Evolutionary conservation across 2,329 filamentous ascomycete species (phyloP).

Genomic region (Alternaria arbusti): DNA sequence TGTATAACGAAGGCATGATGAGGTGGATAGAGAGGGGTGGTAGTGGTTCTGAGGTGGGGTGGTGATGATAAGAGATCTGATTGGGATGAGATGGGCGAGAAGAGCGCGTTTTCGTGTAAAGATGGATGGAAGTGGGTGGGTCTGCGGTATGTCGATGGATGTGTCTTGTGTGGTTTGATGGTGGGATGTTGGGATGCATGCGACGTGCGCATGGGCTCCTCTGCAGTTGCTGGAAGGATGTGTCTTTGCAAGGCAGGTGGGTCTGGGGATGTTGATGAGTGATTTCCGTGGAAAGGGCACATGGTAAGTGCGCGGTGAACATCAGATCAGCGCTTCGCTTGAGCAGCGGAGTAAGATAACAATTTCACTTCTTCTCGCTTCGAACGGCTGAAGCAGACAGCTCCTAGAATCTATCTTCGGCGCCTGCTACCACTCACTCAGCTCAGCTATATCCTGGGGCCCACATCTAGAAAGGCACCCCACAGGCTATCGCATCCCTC

Average conservation of each 20-base stretch:
- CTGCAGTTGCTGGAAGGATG: background rate
- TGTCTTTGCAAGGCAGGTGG: background rate
- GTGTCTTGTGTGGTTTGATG: background rate
- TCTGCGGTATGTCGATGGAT: background rate
- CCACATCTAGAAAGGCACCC: background rate
- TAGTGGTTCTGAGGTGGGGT: background rate
- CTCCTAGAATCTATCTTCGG: background rate
- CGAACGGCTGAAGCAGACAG: background rate
- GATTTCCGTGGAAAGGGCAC: background rate
- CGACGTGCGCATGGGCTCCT: rapidly evolving
- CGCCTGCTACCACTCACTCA: background rate
- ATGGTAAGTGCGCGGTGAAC: background rate
- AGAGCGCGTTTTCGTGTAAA: background rate
- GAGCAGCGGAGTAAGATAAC: background rate
- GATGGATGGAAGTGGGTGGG: background rate
- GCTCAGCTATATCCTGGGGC: background rate
- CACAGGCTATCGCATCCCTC: background rate
- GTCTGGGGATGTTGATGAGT: background rate
- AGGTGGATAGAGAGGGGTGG: background rate
- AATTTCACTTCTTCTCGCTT: background rate
- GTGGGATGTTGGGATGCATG: background rate
- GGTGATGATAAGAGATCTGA: background rate
- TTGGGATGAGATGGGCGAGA: background rate
- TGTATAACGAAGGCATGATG: background rate
- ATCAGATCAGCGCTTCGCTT: background rate